Base-by-base conservation (phyloP, 1,284 basidiomycete genomes). In the Lentinula novae-zelandiae region DNA sequence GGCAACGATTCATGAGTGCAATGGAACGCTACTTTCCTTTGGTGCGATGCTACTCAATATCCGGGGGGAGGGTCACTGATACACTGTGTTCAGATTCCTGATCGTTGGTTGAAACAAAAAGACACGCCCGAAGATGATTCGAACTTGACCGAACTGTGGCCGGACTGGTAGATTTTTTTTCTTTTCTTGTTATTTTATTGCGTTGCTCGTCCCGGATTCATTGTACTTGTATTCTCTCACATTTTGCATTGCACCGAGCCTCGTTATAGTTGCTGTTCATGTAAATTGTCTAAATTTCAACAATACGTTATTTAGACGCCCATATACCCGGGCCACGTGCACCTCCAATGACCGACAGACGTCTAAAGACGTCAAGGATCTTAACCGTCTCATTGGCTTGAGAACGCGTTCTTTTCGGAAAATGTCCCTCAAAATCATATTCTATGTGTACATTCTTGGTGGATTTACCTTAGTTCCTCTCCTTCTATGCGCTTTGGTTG, bases 21-120 rank as follows among this genome's bases (percentile, higher is more conserved):
- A 97, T 96, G 93, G 93, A 96, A 68, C 82, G 90, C 44, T 96
- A 96, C 73, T 95, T 96, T 73, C 89, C 90, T 53, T 67, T 93
- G 73, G 92, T 92, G 65, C 69, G 84, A 69, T 3, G 50, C 46
- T 60, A 58, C 39, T 57, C 17, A 17, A 20, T n/a, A 12, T 58
- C 27, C 8, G 22, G 42, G 60, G 3, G 27, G n/a, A 60, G 17
- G 34, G 62, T 39, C 56, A 53, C 54, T 61, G 2, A 15, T 52
- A 34, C 33, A 9, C 31, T 38, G 17, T 53, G 57, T 55, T 54
- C 59, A 93, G 90, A 82, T 91, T 53, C 92, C 91, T 12, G 91
- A 93, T 71, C 82, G 91, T 57, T 93, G 92, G 92, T 90, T 91
- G 89, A 93, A 93, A 71, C 86, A 87, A 63, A 83, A 81, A 60